Evolutionary conservation across 257 asterid genomes (phyloP), one percentile per base, ranked within the genome.

Genomic region (Haberlea rhodopensis): DNA sequence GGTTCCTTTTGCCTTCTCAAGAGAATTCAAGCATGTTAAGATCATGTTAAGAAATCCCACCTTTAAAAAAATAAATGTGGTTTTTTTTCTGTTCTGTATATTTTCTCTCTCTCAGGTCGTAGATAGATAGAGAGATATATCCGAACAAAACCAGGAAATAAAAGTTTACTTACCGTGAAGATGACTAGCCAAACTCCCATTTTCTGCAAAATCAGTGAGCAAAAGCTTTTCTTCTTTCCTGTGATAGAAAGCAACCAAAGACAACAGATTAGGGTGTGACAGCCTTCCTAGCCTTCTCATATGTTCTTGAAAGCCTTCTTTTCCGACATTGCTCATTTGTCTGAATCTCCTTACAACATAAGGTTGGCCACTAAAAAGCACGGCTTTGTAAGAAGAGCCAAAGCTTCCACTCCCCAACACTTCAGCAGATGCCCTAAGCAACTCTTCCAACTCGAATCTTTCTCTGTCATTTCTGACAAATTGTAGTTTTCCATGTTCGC

Each of bases 371-470:
- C 60, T 58, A 1, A 55, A 56, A 37, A 85, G 68, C 18, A 68
- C 72, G 0, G 89, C 87, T 56, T 81, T 85, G 45, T 85, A 85
- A 24, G 89, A 71, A 23, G 94, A 83, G 0, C 94, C 94, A 45
- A 83, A 75, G 78, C 76, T 75, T 63, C 94, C 94, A 69, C 86
- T 79, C 4, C 94, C 90, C 73, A 86, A 37, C 1, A 86, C 80
- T 53, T 86, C 83, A 15, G 90, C 90, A 5, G 90, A 79, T 19
- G 94, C 90, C 67, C 75, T 74, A 4, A 86, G 74, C 22, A 86
- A 61, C 53, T 83, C 84, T 31, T 73, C 84, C 56, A 83, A 58
- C 29, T 77, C 85, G 32, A 86, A 86, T 32, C 65, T 78, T 32
- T 75, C 75, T 18, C 73, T 32, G 4, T 65, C 78, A 19, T 62